Conservation (phyloP, 2,329 filamentous ascomycete genomes). For the Claviceps sp. region DNA sequence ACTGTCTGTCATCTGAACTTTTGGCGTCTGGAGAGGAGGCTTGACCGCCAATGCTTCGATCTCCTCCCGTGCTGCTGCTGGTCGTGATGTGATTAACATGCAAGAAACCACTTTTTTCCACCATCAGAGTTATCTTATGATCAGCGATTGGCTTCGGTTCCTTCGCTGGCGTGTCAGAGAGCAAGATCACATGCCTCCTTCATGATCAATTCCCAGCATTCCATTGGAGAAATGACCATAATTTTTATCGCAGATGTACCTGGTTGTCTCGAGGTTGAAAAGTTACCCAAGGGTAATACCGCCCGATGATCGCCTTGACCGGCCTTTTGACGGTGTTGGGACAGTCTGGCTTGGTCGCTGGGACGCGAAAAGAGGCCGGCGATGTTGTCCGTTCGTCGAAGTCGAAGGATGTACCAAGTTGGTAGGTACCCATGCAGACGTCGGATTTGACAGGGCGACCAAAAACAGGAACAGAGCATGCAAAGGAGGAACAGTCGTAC, state of each 20-base stretch:
- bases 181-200: too few relatives aligned
- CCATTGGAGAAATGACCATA: constrained; percentile 85
- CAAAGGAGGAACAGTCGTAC: too few relatives aligned
- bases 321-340: constrained; percentile 60
- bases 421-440: too few relatives aligned
- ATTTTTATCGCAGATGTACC: constrained; percentile 99
- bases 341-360: constrained; percentile 21
- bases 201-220: too few relatives aligned
- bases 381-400: background rate
- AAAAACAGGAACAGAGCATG: too few relatives aligned
- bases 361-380: constrained; percentile 16
- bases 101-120: background rate
- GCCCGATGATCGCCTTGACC: constrained; percentile 99
- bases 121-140: too few relatives aligned
- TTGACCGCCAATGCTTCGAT: constrained; percentile 63
- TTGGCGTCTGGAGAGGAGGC: constrained; percentile 51
- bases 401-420: too few relatives aligned
- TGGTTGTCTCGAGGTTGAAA: constrained; percentile 99
- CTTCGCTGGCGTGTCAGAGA: too few relatives aligned
- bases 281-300: constrained; percentile 92
- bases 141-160: too few relatives aligned
- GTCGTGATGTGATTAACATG: background rate
- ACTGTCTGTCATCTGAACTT: constrained; percentile 38
- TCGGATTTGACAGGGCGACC: too few relatives aligned
- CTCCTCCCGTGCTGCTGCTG: background rate